Evolutionary conservation across 2,329 filamentous ascomycete species (phyloP).

Genomic region (Sporothrix curviconia): DNA sequence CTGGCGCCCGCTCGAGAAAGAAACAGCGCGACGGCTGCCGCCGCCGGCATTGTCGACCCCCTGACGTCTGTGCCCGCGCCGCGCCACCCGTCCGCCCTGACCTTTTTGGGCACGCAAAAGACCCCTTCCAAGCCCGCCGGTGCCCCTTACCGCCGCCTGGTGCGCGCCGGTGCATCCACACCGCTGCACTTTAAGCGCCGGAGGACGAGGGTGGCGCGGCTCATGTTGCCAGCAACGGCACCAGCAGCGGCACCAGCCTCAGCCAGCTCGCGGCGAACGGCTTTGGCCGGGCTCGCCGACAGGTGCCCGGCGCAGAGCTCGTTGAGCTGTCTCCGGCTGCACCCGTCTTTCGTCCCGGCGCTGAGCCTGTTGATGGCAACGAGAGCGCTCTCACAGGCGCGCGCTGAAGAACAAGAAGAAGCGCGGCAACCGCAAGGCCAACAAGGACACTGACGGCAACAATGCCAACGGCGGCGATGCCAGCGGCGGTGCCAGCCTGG

Average conservation of each 20-base stretch:
- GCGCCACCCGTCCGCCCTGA: conserved; percentile 74
- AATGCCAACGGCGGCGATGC: conserved; percentile 34
- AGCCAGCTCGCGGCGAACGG: conserved; percentile 64
- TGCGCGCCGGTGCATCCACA: conserved; percentile 78
- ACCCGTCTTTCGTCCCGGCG: conserved; percentile 33
- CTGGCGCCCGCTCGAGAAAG: conserved; percentile 67
- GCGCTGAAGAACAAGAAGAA: conserved; percentile 99
- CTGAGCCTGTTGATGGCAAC: conserved; percentile 58
- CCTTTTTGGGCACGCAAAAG: conserved; percentile 80
- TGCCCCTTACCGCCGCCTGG: conserved; percentile 95
- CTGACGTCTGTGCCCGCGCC: conserved; percentile 67
- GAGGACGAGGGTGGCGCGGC: conserved; percentile 92
- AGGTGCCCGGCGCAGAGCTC: conserved; percentile 80
- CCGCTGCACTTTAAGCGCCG: conserved; percentile 92
- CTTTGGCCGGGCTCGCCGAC: conserved; percentile 69
- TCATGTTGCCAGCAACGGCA: conserved; percentile 72
- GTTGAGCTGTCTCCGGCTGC: conserved; percentile 62
- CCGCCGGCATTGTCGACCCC: conserved; percentile 57
- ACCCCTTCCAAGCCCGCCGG: conserved; percentile 95
- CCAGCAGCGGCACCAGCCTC: conserved; percentile 61
- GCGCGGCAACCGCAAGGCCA: conserved; percentile 81
- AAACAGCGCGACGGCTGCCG: conserved; percentile 19
- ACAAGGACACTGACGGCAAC: conserved; percentile 58
- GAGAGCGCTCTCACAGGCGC: conserved; percentile 73
- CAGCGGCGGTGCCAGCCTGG: conserved; percentile 42